Conservation (phyloP, 139 green algal genomes). For the Chlamydomonas incerta region DNA sequence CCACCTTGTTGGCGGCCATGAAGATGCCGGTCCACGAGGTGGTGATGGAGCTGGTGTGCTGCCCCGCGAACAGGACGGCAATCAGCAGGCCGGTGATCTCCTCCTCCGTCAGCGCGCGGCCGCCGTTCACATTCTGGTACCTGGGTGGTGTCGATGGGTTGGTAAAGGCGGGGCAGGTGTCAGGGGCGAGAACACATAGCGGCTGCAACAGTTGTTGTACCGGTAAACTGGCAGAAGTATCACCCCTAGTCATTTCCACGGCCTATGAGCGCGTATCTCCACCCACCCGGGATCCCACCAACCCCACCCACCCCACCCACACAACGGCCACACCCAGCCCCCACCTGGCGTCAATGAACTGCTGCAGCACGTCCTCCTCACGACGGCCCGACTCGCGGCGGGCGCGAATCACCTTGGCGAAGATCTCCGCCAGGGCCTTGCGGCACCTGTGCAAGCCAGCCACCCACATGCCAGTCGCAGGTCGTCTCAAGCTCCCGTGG, state of each 20-base stretch:
- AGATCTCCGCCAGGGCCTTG: conserved; percentile 83
- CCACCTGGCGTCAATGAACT: conserved; percentile 90
- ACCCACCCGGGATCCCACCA: too few relatives aligned
- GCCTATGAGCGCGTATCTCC: too few relatives aligned
- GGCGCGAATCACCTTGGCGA: conserved; percentile 84
- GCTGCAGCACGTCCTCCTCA: conserved; percentile 96
- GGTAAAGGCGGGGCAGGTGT: too few relatives aligned
- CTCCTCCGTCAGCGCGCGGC: conserved; percentile 84
- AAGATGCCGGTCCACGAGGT: conserved; percentile 91
- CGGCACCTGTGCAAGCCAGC: conserved; percentile 52
- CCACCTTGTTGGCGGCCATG: conserved; percentile 68
- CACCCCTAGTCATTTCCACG: too few relatives aligned
- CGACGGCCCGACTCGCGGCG: conserved; percentile 69
- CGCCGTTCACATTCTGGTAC: conserved; percentile 86
- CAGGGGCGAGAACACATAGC: too few relatives aligned
- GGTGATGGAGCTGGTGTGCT: conserved; percentile 98
- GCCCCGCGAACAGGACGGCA: conserved; percentile 95
- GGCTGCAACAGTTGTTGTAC: too few relatives aligned
- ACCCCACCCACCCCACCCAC: too few relatives aligned
- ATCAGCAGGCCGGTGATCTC: conserved; percentile 99
- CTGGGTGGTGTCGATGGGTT: too few relatives aligned
- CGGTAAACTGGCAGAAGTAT: too few relatives aligned
- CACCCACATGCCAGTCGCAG: too few relatives aligned
- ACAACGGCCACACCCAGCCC: background rate
- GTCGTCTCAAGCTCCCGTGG: too few relatives aligned